Base-by-base conservation (phyloP, 352 stramenopile genomes). In the Pythium guiyangense region DNA sequence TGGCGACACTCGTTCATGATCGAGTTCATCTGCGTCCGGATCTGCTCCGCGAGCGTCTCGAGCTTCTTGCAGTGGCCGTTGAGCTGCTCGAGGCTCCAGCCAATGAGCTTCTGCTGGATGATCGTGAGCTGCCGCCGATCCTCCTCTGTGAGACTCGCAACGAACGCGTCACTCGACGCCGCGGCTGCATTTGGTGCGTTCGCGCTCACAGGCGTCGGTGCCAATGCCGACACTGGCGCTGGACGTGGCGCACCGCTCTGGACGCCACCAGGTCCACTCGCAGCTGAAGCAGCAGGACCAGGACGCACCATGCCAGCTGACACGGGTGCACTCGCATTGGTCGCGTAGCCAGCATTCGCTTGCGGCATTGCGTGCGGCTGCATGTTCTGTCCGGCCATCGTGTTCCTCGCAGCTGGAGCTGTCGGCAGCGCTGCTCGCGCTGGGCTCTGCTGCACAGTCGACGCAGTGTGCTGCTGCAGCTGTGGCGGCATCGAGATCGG, bases 1-100 rank as follows among this genome's bases (percentile, higher is more conserved):
- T 94, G 84, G 2, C 80, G 73, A 40, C 78, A 90, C 57, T 94
- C 85, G 54, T 90, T 90, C 77, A 90, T 83, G 49, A 90, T 84
- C 42, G 74, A 71, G 49, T 92, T 91, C 59, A 94, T 86, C 50
- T 89, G 80, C 22, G 70, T 79, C 40, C 78, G 81, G 35, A 92
- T 83, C 49, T 90, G 74, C 60, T 92, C 82, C 5, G 83, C 83
- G 62, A 80, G 88, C n/a, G 69, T 80, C 55, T 94, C 82, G 34
- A 94, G 62, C 59, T 92, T 92, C 52, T 88, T 81, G 57, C 78
- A 92, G 69, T 94, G 84, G 0, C 71, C 54, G 17, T 86, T 89
- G 35, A 94, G 64, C 51, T 92, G 79, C 40, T 92, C 82, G 14
- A 91, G 52, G 34, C 64, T 88, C 54, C 81, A 85, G 14, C 79